phyloP scores from a whole-genome alignment of 2,329 filamentous ascomycete species.

The Nannizzia gypsea region DNA sequence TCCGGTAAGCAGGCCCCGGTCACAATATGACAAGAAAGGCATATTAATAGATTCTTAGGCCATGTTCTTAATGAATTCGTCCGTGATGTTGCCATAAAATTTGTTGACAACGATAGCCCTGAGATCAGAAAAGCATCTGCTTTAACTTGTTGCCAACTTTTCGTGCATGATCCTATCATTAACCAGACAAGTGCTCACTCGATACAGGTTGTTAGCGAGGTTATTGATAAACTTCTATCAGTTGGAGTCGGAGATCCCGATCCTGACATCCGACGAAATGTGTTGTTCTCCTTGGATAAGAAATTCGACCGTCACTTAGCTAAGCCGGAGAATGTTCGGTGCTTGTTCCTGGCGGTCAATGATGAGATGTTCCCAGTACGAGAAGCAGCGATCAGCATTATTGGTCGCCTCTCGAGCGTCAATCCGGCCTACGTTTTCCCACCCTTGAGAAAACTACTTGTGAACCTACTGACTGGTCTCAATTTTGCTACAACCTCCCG shows the following conservation, averaged over 20 bases:
- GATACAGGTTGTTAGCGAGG: constrained; percentile 91
- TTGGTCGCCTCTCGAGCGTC: constrained; percentile 77
- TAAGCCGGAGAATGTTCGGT: constrained; percentile 93
- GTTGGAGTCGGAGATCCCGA: constrained; percentile 90
- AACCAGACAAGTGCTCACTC: constrained; percentile 96
- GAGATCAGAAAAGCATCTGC: constrained; percentile 90
- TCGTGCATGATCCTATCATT: constrained; percentile 91
- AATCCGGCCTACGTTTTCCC: constrained; percentile 98
- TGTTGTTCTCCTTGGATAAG: constrained; percentile 77
- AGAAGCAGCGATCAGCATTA: constrained; percentile 91
- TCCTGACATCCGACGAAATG: constrained; percentile 74
- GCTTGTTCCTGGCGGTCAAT: constrained; percentile 87
- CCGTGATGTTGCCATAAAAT: constrained; percentile 93
- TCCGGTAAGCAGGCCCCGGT: constrained; percentile 36
- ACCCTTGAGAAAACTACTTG: constrained; percentile 82
- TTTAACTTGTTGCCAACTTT: constrained; percentile 93
- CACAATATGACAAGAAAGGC: neutral
- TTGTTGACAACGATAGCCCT: constrained; percentile 89
- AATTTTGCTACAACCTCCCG: constrained; percentile 89
- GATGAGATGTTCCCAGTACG: constrained; percentile 88
- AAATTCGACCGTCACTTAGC: constrained; percentile 95
- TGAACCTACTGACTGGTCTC: constrained; percentile 90
- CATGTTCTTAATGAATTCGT: constrained; percentile 98
- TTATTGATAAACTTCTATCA: constrained; percentile 91
- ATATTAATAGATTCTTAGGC: constrained; percentile 31